phyloP scores from a whole-genome alignment of 1,139 yeast genomes.

The Hyphopichia buzzinii region DNA sequence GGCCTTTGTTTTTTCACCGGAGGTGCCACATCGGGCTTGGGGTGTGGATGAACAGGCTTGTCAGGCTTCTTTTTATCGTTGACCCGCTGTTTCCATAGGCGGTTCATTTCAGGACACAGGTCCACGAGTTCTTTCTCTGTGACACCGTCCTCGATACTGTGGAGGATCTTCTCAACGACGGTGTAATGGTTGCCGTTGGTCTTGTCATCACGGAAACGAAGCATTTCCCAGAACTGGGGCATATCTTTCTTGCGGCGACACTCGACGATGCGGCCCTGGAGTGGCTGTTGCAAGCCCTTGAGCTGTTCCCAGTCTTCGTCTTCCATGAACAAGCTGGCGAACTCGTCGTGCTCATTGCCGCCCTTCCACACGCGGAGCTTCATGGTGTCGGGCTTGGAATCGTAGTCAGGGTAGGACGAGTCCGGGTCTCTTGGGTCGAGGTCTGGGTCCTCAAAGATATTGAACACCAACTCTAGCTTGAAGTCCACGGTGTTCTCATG shows the following conservation, averaged over 20 bases:
- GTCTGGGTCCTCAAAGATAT: constrained; percentile 64
- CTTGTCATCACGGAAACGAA: constrained; percentile 93
- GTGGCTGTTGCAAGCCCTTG: constrained; percentile 70
- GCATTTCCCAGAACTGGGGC: constrained; percentile 71
- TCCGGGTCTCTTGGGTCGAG: constrained; percentile 70
- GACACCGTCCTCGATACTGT: constrained; percentile 86
- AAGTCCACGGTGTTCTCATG: constrained; percentile 93
- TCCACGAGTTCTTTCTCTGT: constrained; percentile 68
- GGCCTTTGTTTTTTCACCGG: constrained; percentile 5
- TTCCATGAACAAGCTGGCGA: constrained; percentile 58
- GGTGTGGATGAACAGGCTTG: background rate
- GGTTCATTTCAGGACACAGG: constrained; percentile 32
- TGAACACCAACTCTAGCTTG: constrained; percentile 67
- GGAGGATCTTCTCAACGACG: constrained; percentile 77
- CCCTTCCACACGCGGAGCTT: constrained; percentile 82
- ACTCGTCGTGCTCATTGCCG: constrained; percentile 60
- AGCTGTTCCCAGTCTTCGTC: constrained; percentile 82
- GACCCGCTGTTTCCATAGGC: constrained; percentile 34
- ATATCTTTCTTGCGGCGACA: constrained; percentile 57
- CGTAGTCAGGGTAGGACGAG: constrained; percentile 77
- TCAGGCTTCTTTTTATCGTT: constrained; percentile 7
- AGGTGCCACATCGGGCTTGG: constrained; percentile 2
- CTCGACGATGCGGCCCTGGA: constrained; percentile 90
- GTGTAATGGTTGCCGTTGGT: constrained; percentile 79
- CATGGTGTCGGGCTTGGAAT: constrained; percentile 63